Evolutionary conservation across 1,139 yeast genomes (phyloP), one percentile per base, ranked within the genome.

Genomic region (Hansenula lynferdii): DNA sequence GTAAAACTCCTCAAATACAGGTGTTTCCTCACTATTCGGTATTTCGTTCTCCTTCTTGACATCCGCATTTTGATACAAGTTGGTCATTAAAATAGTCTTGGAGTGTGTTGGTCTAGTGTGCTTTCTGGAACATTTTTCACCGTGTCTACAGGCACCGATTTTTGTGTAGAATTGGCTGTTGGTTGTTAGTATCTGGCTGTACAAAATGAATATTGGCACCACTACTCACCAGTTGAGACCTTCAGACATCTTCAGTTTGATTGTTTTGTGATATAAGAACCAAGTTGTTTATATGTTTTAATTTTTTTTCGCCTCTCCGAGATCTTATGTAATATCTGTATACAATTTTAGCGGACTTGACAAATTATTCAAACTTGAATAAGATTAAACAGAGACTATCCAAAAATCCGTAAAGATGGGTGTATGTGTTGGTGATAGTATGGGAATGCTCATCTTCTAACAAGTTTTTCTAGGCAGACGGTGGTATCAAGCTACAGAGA

Each of bases 91-190:
- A 3, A 89, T 69, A 1, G 92, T 82, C 43, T 70, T 70, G 1
- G 95, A 83, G 31, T 67, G 61, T n/a, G 69, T 61, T 1, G 97
- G 96, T 48, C 75, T 73, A 29, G 75, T 68, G 57, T 90, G 97
- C 41, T 72, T 72, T 51, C 94, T 69, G 11, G 92, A 81, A 56
- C 97, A 90, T 52, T 80, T 83, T 44, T 83, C 92, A 2, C 97
- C 97, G 58, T 90, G 97, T 42, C 97, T 71, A 57, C 97, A 90
- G 0, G 96, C 95, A 2, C 97, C 97, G 30, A 89, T 85, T 57
- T 83, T 85, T 46, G 74, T 70, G 61, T 82, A 90, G 59, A 90
- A 90, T 32, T 73, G 65, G 49, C 75, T 50, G 7, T 16, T 7
- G 6, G 31, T 31, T 27, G 24, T 12, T 30, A 24, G 10, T 16